Evolutionary conservation across 140 eudicot genomes (phyloP).

Genomic region (Oenanthe javanica): DNA sequence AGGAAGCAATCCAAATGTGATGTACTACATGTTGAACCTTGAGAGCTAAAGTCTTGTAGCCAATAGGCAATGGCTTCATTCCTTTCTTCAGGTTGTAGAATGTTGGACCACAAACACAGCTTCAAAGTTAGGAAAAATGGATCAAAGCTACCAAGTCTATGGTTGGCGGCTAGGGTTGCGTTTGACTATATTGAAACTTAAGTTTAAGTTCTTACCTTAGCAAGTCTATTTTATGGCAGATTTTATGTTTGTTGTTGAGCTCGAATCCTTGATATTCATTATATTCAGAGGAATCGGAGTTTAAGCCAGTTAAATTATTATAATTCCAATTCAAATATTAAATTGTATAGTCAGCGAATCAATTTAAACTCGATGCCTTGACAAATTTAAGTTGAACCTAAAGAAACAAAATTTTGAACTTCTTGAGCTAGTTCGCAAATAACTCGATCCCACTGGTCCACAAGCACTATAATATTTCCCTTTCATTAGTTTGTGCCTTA

Average conservation of each 20-base stretch:
- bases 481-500: neutral
- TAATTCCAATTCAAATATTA: neutral
- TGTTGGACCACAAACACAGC: neutral
- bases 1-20: neutral
- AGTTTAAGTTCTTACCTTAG: neutral
- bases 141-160: neutral
- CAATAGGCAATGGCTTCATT: neutral
- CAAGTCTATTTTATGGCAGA: neutral
- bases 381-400: neutral
- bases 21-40: neutral
- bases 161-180: neutral
- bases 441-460: neutral
- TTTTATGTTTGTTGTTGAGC: neutral
- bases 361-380: neutral
- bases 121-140: neutral
- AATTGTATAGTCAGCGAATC: neutral
- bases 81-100: slow-evolving; percentile 1
- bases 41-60: neutral
- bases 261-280: neutral
- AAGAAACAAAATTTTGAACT: neutral
- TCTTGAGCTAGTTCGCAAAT: neutral
- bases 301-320: neutral
- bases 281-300: neutral
- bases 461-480: neutral
- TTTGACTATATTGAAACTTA: neutral